phyloP scores from a whole-genome alignment of 345 rosid species.

The Salix koriyanagi region DNA sequence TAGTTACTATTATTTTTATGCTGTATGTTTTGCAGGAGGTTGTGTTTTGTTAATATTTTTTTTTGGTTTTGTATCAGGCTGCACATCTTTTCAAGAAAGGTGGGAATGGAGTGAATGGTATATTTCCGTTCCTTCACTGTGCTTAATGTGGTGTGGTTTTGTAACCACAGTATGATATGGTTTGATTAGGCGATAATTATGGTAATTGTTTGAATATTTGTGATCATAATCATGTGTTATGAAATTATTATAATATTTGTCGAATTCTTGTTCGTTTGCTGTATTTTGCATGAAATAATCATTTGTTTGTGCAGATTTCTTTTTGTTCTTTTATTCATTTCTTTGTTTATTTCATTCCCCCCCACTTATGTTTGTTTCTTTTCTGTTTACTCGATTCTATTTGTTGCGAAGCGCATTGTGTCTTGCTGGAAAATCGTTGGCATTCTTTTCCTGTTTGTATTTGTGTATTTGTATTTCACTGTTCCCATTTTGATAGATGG shows the following conservation, averaged over 20 bases:
- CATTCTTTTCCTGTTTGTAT: neutral
- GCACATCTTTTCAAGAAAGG: constrained; percentile 26
- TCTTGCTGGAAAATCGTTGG: neutral
- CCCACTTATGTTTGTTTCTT: neutral
- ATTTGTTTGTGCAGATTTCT: neutral
- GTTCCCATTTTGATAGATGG: neutral
- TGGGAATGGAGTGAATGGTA: constrained; percentile 20
- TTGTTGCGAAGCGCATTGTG: neutral
- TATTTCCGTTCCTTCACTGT: neutral
- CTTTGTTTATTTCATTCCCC: neutral
- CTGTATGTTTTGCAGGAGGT: neutral
- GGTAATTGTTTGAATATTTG: neutral
- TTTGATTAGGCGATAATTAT: neutral
- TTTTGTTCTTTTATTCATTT: neutral
- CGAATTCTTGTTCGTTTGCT: neutral
- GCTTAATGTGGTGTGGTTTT: neutral
- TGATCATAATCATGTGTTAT: neutral
- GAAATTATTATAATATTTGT: neutral
- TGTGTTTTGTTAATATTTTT: neutral
- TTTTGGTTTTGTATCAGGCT: constrained; percentile 16
- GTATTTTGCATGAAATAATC: neutral
- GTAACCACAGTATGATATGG: neutral
- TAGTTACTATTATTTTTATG: neutral
- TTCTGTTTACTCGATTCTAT: neutral
- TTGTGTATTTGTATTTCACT: neutral